Conservation (phyloP, 148 eudicot genomes). For the Vaccinium darrowii region DNA sequence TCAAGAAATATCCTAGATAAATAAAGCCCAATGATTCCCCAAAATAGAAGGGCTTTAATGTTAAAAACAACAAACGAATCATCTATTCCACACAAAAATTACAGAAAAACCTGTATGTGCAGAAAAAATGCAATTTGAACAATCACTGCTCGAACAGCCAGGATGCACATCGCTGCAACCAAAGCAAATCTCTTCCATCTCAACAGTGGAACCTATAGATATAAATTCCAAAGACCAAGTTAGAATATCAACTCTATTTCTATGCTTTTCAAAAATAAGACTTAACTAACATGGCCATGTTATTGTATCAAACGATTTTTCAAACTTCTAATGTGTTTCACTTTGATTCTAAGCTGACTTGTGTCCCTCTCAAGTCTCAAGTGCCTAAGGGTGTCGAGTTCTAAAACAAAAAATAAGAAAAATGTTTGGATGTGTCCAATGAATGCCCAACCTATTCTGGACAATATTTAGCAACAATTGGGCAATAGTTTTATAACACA, state of each 20-base stretch:
- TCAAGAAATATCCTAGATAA: neutral
- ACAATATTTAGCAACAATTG: neutral
- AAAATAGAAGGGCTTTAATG: neutral
- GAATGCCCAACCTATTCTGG: neutral
- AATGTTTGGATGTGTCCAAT: neutral
- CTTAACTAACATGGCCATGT: neutral
- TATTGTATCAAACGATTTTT: neutral
- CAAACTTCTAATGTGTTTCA: neutral
- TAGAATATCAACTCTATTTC: neutral
- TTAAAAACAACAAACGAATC: neutral
- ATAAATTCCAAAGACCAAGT: conserved; percentile 17
- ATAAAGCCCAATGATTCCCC: neutral
- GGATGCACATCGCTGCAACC: conserved; percentile 94
- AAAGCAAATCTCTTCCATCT: conserved; percentile 97
- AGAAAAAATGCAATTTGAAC: conserved; percentile 94
- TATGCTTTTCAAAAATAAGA: neutral
- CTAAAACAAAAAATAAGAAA: neutral
- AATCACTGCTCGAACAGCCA: conserved; percentile 90
- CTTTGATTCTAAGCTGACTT: neutral
- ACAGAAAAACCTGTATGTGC: conserved; percentile 76
- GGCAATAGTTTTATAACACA: conserved; percentile 1
- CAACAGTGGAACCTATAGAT: conserved; percentile 70
- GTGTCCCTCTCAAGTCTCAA: neutral
- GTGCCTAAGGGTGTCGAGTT: neutral
- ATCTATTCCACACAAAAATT: neutral